These are phyloP conservation scores for Panicum virgatum DNA, from an alignment of 202 grass and related monocot genomes.

Conservation along the genomic window DNA sequence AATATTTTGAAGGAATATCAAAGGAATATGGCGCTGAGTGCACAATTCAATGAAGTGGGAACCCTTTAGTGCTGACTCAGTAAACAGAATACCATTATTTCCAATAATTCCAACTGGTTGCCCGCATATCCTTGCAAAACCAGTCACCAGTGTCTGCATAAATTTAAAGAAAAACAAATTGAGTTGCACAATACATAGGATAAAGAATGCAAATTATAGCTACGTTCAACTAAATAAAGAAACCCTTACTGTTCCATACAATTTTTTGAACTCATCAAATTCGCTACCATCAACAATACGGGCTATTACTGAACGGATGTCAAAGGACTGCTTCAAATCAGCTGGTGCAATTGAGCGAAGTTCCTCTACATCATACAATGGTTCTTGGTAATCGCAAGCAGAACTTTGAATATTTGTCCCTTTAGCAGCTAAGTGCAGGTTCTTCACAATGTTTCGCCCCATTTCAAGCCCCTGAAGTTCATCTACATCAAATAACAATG, in stretches of 20 bases:
- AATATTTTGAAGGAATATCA: constrained; percentile 99
- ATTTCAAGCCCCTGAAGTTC: constrained; percentile 80
- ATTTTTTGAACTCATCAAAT: constrained; percentile 99
- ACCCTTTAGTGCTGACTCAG: constrained; percentile 91
- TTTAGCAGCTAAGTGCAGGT: constrained; percentile 86
- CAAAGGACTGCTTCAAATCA: constrained; percentile 85
- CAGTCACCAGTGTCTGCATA: constrained; percentile 87
- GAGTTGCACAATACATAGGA: constrained; percentile 12
- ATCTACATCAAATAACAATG: constrained; percentile 63
- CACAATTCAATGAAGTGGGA: constrained; percentile 96
- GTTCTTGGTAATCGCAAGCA: constrained; percentile 69
- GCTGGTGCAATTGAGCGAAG: constrained; percentile 79
- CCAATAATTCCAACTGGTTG: constrained; percentile 93
- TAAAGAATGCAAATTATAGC: constrained; percentile 29
- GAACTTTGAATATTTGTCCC: constrained; percentile 40
- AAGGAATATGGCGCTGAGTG: constrained; percentile 94
- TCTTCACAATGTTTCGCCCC: constrained; percentile 89
- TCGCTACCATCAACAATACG: constrained; percentile 81
- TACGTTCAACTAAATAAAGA: constrained; percentile 20
- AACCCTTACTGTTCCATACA: constrained; percentile 88
- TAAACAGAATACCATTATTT: constrained; percentile 98
- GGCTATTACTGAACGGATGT: constrained; percentile 88
- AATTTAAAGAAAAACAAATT: constrained; percentile 40
- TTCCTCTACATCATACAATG: constrained; percentile 81
- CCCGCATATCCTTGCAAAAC: constrained; percentile 91